Evolutionary conservation across 306 rosid genomes (phyloP), one percentile per base, ranked within the genome.

Genomic region (Corylus avellana): DNA sequence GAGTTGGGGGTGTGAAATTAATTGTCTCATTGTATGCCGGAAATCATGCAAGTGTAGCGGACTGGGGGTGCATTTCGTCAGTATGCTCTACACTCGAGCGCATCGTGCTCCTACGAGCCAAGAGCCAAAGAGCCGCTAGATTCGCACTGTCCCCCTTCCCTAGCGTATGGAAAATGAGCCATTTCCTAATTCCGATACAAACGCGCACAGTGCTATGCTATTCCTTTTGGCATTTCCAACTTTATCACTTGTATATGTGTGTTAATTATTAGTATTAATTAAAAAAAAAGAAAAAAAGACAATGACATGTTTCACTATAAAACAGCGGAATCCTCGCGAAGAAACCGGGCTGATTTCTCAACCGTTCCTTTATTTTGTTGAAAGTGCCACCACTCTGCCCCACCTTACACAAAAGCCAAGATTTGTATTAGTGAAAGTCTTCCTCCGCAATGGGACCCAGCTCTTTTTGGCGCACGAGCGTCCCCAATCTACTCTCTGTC

Each of bases 281-380:
- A 5, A 42, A 42, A 32, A 32, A 1, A 32, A 32, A 32, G 0
- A 32, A 32, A 32, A 32, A 32, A 5, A 42, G 13, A 58, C 12
- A 0, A 27, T 14, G 16, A 16, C 17, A 4, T 18, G 29, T 72
- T 72, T 17, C 27, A 22, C 48, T 57, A 22, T 55, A 74, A 74
- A 82, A 67, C 75, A 78, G 62, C 80, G 74, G 83, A 83, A 83
- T 78, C 70, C 74, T 79, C 70, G 86, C 70, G 75, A 75, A 70
- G 70, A 78, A 75, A 83, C 8, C 48, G 10, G 71, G 62, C 12
- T 64, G 64, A 69, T 78, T 74, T 73, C 37, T 48, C 50, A 78
- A 77, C 57, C 53, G 71, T 10, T 20, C 16, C 11, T 16, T 63
- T 57, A 7, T 29, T 59, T 79, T 12, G 46, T 62, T 18, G 75